Evolutionary conservation across 495 filamentous ascomycete species (phyloP).

Genomic region (Talaromyces thailandensis): DNA sequence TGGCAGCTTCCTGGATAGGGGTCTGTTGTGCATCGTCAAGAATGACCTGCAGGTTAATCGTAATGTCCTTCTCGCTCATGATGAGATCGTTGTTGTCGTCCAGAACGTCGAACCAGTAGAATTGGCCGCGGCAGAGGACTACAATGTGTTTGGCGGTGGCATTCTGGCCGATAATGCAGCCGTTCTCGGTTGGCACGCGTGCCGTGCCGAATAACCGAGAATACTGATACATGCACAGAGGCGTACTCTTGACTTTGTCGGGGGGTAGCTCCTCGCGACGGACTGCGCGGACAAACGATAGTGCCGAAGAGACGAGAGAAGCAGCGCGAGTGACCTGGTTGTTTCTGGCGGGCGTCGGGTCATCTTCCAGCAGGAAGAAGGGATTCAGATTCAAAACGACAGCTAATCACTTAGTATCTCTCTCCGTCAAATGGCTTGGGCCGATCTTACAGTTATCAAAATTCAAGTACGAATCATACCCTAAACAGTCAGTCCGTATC

Average conservation of each 20-base stretch:
- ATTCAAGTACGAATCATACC: slow-evolving; percentile 98
- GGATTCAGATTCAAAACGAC: slow-evolving; percentile 97
- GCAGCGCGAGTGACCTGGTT: slow-evolving; percentile 94
- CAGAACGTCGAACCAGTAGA: slow-evolving; percentile 98
- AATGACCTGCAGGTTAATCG: slow-evolving; percentile 86
- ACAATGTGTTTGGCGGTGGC: slow-evolving; percentile 81
- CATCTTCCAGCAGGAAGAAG: slow-evolving; percentile 95
- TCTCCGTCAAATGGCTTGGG: background rate
- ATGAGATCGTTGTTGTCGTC: slow-evolving; percentile 92
- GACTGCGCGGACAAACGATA: slow-evolving; percentile 90
- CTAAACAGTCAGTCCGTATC: slow-evolving; percentile 30
- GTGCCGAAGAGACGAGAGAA: slow-evolving; percentile 79
- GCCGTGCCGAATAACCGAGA: slow-evolving; percentile 93
- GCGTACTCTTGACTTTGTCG: slow-evolving; percentile 72
- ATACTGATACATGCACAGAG: slow-evolving; percentile 97
- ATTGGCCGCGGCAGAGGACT: slow-evolving; percentile 91
- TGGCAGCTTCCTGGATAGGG: slow-evolving; percentile 88
- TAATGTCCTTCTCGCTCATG: slow-evolving; percentile 93
- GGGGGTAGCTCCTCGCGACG: slow-evolving; percentile 88
- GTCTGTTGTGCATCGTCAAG: slow-evolving; percentile 82
- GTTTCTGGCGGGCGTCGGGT: slow-evolving; percentile 90
- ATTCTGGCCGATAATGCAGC: slow-evolving; percentile 93
- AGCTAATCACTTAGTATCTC: slow-evolving; percentile 28
- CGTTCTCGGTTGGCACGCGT: slow-evolving; percentile 87
- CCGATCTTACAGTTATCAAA: slow-evolving; percentile 73